Evolutionary conservation across 495 filamentous ascomycete species (phyloP), one percentile per base, ranked within the genome.

Genomic region (Glutinoglossum americanum): DNA sequence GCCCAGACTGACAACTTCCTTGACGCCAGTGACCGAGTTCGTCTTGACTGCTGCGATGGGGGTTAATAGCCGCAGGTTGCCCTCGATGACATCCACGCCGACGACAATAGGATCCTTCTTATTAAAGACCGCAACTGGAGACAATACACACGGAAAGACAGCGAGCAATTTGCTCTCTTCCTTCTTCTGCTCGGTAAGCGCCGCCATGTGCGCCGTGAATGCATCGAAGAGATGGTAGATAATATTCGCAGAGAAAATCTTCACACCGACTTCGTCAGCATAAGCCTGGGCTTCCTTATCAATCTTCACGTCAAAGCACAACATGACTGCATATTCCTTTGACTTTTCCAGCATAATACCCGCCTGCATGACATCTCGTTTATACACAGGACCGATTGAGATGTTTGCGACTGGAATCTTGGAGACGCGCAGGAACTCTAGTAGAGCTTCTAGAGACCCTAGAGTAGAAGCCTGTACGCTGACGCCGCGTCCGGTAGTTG

Each of bases 231-330:
- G 74, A 67, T 99, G 93, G 67, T 99, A 99, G 61, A 99, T 99
- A 64, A 99, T 99, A 63, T 99, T 89, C 6, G 93, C 93, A 0
- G 87, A 94, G 74, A 97, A 97, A 65, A 99, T 87, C 77, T 95
- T 99, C 67, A 99, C 85, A 32, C 90, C 90, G 41, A 94, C 80
- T 56, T 96, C 89, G 10, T 94, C 85, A 44, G 93, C 93, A 63
- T 97, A 95, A 15, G 76, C 76, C 63, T 82, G 77, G 0, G 93
- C 93, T 64, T 99, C 93, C 69, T 94, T 96, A 70, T 99, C 93
- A 25, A 99, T 85, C 73, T 95, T 95, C 68, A 99, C 93, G 66
- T 99, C 93, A 75, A 99, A 99, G 68, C 93, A 97, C 21, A 99
- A 82, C 93, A 99, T 99, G 68, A 97, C 88, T 26, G 93, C 93